Conservation (phyloP, 371 early-diverging fungal genomes). For the Umbelopsis sp. region DNA sequence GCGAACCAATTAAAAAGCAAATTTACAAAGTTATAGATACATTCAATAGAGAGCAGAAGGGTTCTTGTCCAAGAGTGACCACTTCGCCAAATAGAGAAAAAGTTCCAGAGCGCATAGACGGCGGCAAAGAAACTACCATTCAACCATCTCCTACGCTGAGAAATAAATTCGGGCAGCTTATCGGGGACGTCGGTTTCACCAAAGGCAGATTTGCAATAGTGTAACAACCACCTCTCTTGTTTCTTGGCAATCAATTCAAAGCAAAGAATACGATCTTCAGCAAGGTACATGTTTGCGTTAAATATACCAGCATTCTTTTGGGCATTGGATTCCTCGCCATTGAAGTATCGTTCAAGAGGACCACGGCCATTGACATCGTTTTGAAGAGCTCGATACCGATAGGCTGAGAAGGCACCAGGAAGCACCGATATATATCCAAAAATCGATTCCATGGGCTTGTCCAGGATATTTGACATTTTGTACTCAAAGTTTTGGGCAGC, state of each 20-base stretch:
- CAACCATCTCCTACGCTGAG: constrained; percentile 69
- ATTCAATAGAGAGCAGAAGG: constrained; percentile 67
- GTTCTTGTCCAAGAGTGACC: constrained; percentile 71
- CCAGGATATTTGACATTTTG: constrained; percentile 87
- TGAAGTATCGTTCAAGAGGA: constrained; percentile 78
- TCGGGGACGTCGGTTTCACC: constrained; percentile 79
- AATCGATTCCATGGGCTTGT: constrained; percentile 85
- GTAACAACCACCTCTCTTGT: constrained; percentile 65
- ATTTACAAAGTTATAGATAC: constrained; percentile 72
- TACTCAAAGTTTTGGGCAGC: constrained; percentile 89
- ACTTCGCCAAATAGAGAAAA: constrained; percentile 76
- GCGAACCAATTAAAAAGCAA: constrained; percentile 83
- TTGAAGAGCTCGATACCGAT: constrained; percentile 75
- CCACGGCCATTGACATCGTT: constrained; percentile 61
- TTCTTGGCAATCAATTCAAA: constrained; percentile 76
- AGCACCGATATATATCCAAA: constrained; percentile 86
- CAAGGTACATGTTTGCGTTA: constrained; percentile 78
- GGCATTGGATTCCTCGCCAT: constrained; percentile 60
- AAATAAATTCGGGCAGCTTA: constrained; percentile 67
- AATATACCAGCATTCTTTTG: constrained; percentile 51
- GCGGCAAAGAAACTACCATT: constrained; percentile 79
- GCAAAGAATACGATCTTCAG: constrained; percentile 79
- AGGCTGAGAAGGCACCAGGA: constrained; percentile 87
- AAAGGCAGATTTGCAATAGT: constrained; percentile 70
- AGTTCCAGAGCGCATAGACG: constrained; percentile 76